phyloP scores from a whole-genome alignment of 208 protist species.

The Wallacemonas sp. region DNA sequence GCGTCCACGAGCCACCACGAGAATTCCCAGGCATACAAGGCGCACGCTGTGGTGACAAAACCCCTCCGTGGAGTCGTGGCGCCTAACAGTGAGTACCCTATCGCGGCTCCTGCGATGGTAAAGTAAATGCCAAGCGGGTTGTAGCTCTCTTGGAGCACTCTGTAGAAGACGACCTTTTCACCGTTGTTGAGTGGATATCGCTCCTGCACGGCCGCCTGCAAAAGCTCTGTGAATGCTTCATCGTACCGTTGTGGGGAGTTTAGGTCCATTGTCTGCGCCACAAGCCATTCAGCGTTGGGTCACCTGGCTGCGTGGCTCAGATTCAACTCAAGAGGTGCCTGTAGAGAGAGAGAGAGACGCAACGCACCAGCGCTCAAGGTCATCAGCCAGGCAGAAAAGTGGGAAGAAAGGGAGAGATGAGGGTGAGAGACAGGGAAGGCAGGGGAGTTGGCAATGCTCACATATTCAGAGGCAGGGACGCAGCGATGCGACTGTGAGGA shows the following conservation, averaged over 20 bases:
- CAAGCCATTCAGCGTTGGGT: too few relatives aligned
- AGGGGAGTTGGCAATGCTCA: too few relatives aligned
- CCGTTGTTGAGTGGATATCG: conserved; percentile 24
- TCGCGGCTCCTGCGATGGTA: conserved; percentile 19
- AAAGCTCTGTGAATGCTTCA: conserved; percentile 28
- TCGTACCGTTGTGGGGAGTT: conserved; percentile 7
- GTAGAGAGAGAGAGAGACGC: too few relatives aligned
- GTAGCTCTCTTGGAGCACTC: conserved; percentile 31
- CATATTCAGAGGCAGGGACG: too few relatives aligned
- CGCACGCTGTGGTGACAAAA: conserved; percentile 16
- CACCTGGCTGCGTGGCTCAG: too few relatives aligned
- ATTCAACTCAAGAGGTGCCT: too few relatives aligned
- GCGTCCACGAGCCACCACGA: conserved; percentile 37
- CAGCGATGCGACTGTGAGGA: too few relatives aligned
- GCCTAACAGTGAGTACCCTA: conserved; percentile 19
- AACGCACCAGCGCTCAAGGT: too few relatives aligned
- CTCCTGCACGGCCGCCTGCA: conserved; percentile 22
- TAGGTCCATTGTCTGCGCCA: neutral
- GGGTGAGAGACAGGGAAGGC: too few relatives aligned
- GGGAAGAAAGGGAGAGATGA: too few relatives aligned
- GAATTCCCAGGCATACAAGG: conserved; percentile 28
- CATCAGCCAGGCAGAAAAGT: too few relatives aligned
- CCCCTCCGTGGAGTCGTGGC: conserved; percentile 5
- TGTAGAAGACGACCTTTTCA: conserved; percentile 35
- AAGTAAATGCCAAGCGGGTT: conserved; percentile 39